Base-by-base conservation (phyloP, 345 rosid species). In the Rhizophora apiculata region DNA sequence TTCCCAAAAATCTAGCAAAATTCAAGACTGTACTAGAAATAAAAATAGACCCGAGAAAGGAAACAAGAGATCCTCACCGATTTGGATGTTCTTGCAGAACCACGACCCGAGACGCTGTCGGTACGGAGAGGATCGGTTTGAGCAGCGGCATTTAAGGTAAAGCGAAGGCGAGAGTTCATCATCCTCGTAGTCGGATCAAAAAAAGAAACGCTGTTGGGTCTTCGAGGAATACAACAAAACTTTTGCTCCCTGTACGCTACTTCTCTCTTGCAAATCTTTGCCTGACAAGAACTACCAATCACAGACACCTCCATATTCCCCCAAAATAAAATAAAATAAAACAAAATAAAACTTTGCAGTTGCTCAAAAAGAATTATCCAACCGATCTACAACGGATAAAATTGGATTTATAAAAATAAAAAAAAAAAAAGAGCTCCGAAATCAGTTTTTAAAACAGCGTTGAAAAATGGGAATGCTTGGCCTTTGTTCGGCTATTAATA, bases 271-370 rank as follows among this genome's bases (percentile, higher is more conserved):
- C 65, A 75, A 52, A 81, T 69, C 55, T 73, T 79, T 24, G 82
- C 83, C 81, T 79, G 88, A 29, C 90, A 72, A 53, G 92, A 71
- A 53, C 80, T 82, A 6, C 83, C 81, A 13, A 86, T 84, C 63
- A 85, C 84, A 15, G 95, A 86, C 10, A 87, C 80, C 82, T 91
- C 93, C 95, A 89, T 91, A 58, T 49, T 1, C 22, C 30, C 7
- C 6, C 24, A 6, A 34, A 16, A 31, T 0, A 19, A 8, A 8
- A 10, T 10, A 59, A 6, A 4, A 31, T 20, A 7, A 0, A 19
- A 59, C 3, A 6, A 21, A 37, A 27, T 4, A 39, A 39, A 39
- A 13, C 16, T 43, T 43, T 43, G 49, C 18, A 43, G 5, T 13
- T 43, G 19, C 49, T 43, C 3, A 43, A 43, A 43, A 15, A 11